Base-by-base conservation (phyloP, 176 grass and related monocot species). In the Melocanna baccifera region DNA sequence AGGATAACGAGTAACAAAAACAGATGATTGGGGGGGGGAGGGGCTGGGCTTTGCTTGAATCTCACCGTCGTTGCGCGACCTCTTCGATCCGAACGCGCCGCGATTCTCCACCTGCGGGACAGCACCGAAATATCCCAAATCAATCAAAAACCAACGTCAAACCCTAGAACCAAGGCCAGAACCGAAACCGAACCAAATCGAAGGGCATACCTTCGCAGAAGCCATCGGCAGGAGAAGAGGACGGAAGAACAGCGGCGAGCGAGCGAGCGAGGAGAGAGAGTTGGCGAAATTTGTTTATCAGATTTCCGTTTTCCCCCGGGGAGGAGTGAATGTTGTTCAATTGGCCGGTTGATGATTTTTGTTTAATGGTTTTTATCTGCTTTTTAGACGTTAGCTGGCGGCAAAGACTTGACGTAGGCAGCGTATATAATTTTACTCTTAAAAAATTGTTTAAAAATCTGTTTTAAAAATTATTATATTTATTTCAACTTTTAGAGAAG, bases 51-150 rank as follows among this genome's bases (percentile, higher is more conserved):
- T 30, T 18, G 2, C 16, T 32, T 11, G 77, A 85, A 52, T 57
- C 91, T 86, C 53, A 98, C 93, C 96, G 7, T 98, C 96, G 67
- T 90, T 95, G 63, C 92, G 96, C 42, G 85, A 93, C 84, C 96
- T 93, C 85, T 98, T 98, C 7, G 96, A 87, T 61, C 90, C 90
- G 46, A 98, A 84, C 12, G 88, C 89, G 77, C 89, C 92, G 13
- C 90, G 89, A 50, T 95, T 93, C 65, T 95, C 93, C 76, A 93
- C 88, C 91, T 98, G 75, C 69, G 41, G 6, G 4, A 79, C 32
- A 69, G 52, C 77, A 71, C 75, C 78, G 52, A 86, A 92, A 81
- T 75, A 53, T 1, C 39, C 42, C 34, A 37, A 65, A 88, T 55
- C 61, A 91, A 55, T 12, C 23, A 70, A 23, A 82, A 75, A 86